Conservation (phyloP, 768 basidiomycete species). For the Leucocoprinus sp. region DNA sequence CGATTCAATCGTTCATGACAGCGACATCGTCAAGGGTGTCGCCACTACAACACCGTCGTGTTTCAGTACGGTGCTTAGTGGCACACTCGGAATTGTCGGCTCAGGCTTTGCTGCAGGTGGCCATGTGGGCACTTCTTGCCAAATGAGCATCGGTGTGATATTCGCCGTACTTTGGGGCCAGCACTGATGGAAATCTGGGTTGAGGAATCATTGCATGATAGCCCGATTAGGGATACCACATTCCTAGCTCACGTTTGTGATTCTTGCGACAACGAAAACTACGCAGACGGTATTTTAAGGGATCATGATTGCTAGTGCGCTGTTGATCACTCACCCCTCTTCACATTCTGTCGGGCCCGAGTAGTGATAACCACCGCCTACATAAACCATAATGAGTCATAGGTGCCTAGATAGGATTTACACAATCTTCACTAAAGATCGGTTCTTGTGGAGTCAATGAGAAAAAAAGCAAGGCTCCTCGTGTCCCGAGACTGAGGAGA, state of each 20-base stretch:
- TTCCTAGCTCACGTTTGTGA: not conserved
- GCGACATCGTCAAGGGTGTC: not conserved
- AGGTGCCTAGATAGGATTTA: no score
- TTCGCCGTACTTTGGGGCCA: not conserved
- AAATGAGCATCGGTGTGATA: not conserved
- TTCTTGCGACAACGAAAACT: not conserved
- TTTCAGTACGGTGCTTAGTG: not conserved
- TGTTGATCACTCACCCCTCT: conserved; percentile 3
- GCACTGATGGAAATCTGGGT: conserved; percentile 2
- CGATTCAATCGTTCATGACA: not conserved
- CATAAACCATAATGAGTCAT: not conserved
- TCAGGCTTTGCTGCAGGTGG: conserved; percentile 1
- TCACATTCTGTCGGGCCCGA: conserved; percentile 10
- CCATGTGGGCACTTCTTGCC: not conserved
- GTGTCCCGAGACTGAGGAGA: not conserved
- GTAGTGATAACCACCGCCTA: conserved; percentile 10
- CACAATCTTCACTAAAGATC: no score
- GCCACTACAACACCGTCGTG: not conserved
- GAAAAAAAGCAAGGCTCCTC: not conserved
- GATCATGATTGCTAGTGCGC: not conserved
- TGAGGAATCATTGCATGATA: not conserved
- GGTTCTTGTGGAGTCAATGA: no score
- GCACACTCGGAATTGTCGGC: conserved; percentile 2
- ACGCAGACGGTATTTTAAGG: not conserved
- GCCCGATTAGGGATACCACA: not conserved